These are phyloP conservation scores for Nemania abortiva DNA, from an alignment of 2,329 filamentous ascomycete species.

Conservation along the genomic window DNA sequence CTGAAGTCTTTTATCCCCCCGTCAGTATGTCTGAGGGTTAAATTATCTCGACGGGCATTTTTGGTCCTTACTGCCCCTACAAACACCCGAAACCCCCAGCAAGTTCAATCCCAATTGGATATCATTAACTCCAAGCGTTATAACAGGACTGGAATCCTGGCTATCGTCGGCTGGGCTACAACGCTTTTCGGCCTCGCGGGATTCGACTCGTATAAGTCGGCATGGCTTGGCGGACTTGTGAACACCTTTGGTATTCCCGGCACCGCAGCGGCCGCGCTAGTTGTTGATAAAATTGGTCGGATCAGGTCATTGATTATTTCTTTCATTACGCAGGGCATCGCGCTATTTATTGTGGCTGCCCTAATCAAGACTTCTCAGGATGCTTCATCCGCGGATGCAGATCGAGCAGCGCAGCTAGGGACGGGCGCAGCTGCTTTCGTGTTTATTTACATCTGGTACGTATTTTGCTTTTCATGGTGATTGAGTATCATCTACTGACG, in stretches of 20 bases:
- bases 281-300: slow-evolving; percentile 63
- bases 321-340: slow-evolving; percentile 49
- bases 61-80: too few species aligned
- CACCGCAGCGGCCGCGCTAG: slow-evolving; percentile 63
- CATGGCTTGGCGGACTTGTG: slow-evolving; percentile 62
- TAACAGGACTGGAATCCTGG: slow-evolving; percentile 55
- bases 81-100: too few species aligned
- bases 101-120: too few species aligned
- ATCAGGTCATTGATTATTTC: slow-evolving; percentile 46
- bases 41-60: too few species aligned
- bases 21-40: too few species aligned
- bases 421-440: slow-evolving; percentile 45
- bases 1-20: too few species aligned
- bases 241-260: slow-evolving; percentile 65
- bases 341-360: slow-evolving; percentile 50
- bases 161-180: slow-evolving; percentile 55
- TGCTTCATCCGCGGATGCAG: slow-evolving; percentile 31
- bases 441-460: slow-evolving; percentile 46
- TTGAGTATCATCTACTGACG: slow-evolving; percentile 5
- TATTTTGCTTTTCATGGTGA: slow-evolving; percentile 25
- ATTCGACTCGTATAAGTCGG: slow-evolving; percentile 54
- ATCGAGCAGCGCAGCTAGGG: slow-evolving; percentile 30
- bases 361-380: slow-evolving; percentile 49
- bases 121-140: too few species aligned
- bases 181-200: slow-evolving; percentile 52